These are phyloP conservation scores for Nicotiana benthamiana DNA, from an alignment of 257 asterid genomes.

Conservation along the genomic window DNA sequence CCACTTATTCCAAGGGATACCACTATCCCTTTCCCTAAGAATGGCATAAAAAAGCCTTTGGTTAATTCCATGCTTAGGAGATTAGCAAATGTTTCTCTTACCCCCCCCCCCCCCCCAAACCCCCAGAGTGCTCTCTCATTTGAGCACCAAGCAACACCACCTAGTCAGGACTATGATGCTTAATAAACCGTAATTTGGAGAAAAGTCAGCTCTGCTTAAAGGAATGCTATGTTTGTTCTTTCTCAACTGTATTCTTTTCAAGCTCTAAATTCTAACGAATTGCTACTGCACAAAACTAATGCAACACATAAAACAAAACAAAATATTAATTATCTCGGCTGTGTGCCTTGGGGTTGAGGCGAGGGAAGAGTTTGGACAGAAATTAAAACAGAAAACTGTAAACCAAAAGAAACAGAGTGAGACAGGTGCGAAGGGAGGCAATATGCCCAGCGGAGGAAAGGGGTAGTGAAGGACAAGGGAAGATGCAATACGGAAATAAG, in stretches of 20 bases:
- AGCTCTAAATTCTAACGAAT: not conserved
- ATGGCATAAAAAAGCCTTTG: not conserved
- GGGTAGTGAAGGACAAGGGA: not conserved
- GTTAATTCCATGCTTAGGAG: too few species aligned
- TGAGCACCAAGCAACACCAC: not conserved
- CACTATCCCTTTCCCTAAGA: not conserved
- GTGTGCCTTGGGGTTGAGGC: not conserved
- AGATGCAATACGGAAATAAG: not conserved
- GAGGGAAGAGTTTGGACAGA: not conserved
- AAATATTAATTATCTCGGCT: not conserved
- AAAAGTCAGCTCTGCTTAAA: not conserved
- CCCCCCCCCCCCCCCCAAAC: too few species aligned
- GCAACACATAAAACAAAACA: not conserved
- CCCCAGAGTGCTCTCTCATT: not conserved
- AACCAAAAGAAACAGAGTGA: not conserved
- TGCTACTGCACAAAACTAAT: not conserved
- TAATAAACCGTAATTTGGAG: not conserved
- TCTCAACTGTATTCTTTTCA: not conserved
- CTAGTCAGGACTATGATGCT: not conserved
- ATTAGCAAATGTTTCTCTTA: too few species aligned
- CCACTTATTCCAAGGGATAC: not conserved
- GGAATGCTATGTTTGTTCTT: not conserved
- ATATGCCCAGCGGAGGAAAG: not conserved
- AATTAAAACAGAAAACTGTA: not conserved
- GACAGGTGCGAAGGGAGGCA: not conserved